Base-by-base conservation (phyloP, 306 rosid genomes). In the Sechiopsis laciniata region DNA sequence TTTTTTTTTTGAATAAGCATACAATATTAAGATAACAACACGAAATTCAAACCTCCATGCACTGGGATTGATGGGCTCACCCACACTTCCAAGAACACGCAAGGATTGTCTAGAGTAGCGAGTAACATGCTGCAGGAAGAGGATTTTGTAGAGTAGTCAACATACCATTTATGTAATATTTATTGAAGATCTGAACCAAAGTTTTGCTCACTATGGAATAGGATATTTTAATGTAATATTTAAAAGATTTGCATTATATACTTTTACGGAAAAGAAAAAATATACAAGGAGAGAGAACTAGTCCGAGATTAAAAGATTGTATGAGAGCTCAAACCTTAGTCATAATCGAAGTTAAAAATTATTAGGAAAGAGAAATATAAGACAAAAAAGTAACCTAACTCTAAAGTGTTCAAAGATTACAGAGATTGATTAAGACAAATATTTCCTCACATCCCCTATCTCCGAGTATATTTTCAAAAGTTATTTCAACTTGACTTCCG, bases 21-120 rank as follows among this genome's bases (percentile, higher is more conserved):
- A 4, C 35, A 37, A 32, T 51, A 24, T 21, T 59, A 22, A 10
- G 59, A 35, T 60, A 63, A 63, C 62, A 55, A 19, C 52, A 37
- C 73, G 55, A 9, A 67, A 20, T 20, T 46, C 57, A 61, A 76
- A 88, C 99, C 97, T 95, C 99, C 99, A 95, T 76, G 99, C 96
- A 83, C 99, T 91, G 73, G 99, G 99, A 84, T 95, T 95, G 79
- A 95, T 95, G 74, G 99, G 99, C 85, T 95, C 99, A 37, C 99
- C 99, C 15, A 91, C 99, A 80, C 97, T 95, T 79, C 97, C 99
- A 60, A 95, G 86, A 24, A 95, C 87, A 58, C 99, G 83, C 60
- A 95, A 87, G 21, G 99, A 89, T 87, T 91, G 88, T 80, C 97
- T 85, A 0, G 92, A 84, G 96, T 86, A 86, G 74, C 89, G 87